These are phyloP conservation scores for Anthracocystis panici-leucophaei DNA, from an alignment of 1,284 basidiomycete genomes.

Conservation along the genomic window DNA sequence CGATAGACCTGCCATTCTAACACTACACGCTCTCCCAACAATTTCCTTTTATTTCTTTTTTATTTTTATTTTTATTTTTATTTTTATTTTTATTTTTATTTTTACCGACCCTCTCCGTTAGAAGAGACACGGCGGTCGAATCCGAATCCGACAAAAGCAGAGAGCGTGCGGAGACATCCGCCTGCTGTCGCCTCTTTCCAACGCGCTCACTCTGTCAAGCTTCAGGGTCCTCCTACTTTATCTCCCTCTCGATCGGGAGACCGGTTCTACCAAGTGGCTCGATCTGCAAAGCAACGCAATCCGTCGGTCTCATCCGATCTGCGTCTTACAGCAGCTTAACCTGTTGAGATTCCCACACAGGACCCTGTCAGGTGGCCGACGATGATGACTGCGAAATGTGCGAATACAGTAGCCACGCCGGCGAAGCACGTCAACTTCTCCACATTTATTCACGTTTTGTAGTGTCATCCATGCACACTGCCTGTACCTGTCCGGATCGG, in stretches of 20 bases:
- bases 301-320: conserved; percentile 15
- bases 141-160: conserved; percentile 33
- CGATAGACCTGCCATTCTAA: background rate
- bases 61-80: background rate
- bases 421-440: conserved; percentile 26
- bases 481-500: too few relatives aligned
- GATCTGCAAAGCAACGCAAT: too few relatives aligned
- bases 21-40: conserved; percentile 12
- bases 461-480: background rate
- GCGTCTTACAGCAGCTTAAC: conserved; percentile 10
- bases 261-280: background rate
- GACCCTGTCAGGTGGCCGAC: background rate
- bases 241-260: background rate
- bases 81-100: too few relatives aligned
- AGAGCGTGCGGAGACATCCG: conserved; percentile 34
- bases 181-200: background rate
- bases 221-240: too few relatives aligned
- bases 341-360: background rate
- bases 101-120: too few relatives aligned
- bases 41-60: background rate
- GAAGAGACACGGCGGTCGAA: conserved; percentile 21
- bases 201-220: too few relatives aligned
- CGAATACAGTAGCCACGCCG: background rate
- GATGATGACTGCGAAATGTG: conserved; percentile 1
- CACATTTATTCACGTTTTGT: conserved; percentile 1